phyloP scores from a whole-genome alignment of 495 filamentous ascomycete genomes.

The Aspergillus heteromorphus region DNA sequence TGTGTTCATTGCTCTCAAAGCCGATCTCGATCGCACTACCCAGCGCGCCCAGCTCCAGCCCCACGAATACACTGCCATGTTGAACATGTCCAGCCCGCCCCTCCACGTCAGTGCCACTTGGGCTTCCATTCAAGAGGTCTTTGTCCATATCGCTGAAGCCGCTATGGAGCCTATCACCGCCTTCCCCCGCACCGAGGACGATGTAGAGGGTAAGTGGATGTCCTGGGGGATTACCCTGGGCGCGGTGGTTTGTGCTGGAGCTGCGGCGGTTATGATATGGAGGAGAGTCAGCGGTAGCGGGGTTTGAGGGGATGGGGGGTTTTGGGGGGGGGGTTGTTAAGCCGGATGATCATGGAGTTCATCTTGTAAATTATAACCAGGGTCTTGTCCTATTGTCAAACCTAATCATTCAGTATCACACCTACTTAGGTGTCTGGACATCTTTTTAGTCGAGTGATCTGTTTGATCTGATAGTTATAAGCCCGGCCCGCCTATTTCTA shows the following conservation, averaged over 20 bases:
- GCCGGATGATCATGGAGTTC: background rate
- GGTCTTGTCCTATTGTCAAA: no score
- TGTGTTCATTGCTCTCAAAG: conserved; percentile 88
- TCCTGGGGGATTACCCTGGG: conserved; percentile 80
- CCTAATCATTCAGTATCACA: no score
- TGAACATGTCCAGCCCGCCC: conserved; percentile 72
- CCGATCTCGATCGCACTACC: conserved; percentile 88
- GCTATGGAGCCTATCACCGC: conserved; percentile 82
- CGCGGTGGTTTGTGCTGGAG: conserved; percentile 70
- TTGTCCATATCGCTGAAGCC: conserved; percentile 83
- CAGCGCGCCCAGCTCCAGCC: conserved; percentile 88
- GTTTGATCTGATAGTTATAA: no score
- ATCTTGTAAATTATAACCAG: no score
- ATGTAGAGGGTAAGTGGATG: conserved; percentile 73
- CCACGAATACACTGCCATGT: conserved; percentile 76
- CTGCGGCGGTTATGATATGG: conserved; percentile 78
- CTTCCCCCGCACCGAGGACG: conserved; percentile 80
- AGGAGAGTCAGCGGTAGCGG: conserved; percentile 43
- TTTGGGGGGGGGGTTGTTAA: no score
- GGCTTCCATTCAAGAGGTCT: conserved; percentile 84
- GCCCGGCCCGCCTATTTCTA: no score
- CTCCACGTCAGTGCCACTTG: conserved; percentile 92
- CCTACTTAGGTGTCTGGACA: no score
- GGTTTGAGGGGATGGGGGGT: conserved; percentile 10
- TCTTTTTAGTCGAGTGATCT: no score